Evolutionary conservation across 805 yeast genomes (phyloP).

Genomic region (Lipomyces sp.): DNA sequence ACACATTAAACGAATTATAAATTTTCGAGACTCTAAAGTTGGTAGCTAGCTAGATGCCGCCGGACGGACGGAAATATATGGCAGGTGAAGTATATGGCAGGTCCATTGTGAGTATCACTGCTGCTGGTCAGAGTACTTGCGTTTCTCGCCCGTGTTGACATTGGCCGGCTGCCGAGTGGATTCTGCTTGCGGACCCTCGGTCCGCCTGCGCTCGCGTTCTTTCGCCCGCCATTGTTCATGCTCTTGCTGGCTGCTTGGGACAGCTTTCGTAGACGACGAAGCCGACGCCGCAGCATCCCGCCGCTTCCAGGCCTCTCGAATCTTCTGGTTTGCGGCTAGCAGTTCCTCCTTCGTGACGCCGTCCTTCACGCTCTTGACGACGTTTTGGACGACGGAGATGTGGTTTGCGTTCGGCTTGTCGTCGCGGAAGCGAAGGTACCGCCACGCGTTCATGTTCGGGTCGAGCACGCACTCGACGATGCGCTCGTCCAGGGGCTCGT

Average conservation of each 20-base stretch:
- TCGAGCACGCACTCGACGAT: conserved; percentile 80
- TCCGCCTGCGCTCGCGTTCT: conserved; percentile 10
- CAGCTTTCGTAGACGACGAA: too few relatives aligned
- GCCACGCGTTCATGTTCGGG: conserved; percentile 65
- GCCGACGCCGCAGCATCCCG: conserved; percentile 44
- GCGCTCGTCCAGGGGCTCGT: conserved; percentile 84
- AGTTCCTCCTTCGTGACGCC: conserved; percentile 80
- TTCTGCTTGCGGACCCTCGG: background rate
- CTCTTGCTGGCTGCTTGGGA: too few relatives aligned
- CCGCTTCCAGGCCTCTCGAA: conserved; percentile 59
- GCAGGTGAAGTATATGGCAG: too few relatives aligned
- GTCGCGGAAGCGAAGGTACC: conserved; percentile 82
- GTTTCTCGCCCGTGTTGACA: background rate
- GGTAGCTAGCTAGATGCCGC: too few relatives aligned
- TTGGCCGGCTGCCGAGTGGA: too few relatives aligned
- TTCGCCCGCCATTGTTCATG: conserved; percentile 23
- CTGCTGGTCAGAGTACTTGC: background rate
- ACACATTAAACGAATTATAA: too few relatives aligned
- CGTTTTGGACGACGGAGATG: conserved; percentile 72
- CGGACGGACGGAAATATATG: too few relatives aligned
- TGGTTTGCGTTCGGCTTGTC: conserved; percentile 91
- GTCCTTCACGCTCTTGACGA: conserved; percentile 79
- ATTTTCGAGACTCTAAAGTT: too few relatives aligned
- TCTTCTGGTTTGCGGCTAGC: conserved; percentile 52
- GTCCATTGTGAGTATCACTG: too few relatives aligned